A percentile compares a stretch with the other conserved stretches of the same genome.
Evolutionary conservation across 495 filamentous ascomycete species (phyloP).

Genomic region (Penicillium argentinense): DNA sequence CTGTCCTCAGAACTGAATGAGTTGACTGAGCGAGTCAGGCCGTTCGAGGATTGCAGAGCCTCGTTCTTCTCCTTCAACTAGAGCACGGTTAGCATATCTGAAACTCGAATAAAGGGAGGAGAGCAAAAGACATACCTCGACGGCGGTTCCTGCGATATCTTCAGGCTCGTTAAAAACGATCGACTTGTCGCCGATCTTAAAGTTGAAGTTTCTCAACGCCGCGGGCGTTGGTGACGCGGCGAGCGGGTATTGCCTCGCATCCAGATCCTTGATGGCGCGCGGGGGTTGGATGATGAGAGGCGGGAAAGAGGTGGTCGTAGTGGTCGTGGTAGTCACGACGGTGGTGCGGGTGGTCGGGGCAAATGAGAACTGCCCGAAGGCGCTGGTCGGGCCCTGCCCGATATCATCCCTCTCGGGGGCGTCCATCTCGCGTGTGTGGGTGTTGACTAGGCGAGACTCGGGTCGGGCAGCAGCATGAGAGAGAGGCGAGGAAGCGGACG

Average conservation of each 20-base stretch:
- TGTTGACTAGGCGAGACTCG: conserved; percentile 17
- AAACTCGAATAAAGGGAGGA: background rate
- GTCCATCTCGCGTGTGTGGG: conserved; percentile 31
- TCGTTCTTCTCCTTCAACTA: conserved; percentile 52
- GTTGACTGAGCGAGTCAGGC: conserved; percentile 52
- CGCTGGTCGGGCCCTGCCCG: conserved; percentile 26
- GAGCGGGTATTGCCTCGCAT: conserved; percentile 87
- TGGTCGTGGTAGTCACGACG: conserved; percentile 90
- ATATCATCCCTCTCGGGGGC: conserved; percentile 24
- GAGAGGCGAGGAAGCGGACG: conserved; percentile 17
- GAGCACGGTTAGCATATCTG: conserved; percentile 12
- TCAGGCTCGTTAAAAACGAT: conserved; percentile 69
- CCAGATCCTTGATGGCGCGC: conserved; percentile 68
- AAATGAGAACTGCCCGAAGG: conserved; percentile 66
- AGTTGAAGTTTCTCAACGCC: conserved; percentile 68
- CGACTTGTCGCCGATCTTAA: conserved; percentile 64
- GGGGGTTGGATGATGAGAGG: conserved; percentile 77
- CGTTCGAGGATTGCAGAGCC: conserved; percentile 53
- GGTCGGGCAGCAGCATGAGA: conserved; percentile 13
- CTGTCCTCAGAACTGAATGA: conserved; percentile 38
- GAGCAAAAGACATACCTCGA: conserved; percentile 48
- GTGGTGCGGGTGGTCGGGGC: conserved; percentile 73
- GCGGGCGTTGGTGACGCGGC: conserved; percentile 77
- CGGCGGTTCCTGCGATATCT: conserved; percentile 51
- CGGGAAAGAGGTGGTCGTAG: conserved; percentile 85